Base-by-base conservation (phyloP, 352 stramenopile genomes). In the Pythium utonaiense region DNA sequence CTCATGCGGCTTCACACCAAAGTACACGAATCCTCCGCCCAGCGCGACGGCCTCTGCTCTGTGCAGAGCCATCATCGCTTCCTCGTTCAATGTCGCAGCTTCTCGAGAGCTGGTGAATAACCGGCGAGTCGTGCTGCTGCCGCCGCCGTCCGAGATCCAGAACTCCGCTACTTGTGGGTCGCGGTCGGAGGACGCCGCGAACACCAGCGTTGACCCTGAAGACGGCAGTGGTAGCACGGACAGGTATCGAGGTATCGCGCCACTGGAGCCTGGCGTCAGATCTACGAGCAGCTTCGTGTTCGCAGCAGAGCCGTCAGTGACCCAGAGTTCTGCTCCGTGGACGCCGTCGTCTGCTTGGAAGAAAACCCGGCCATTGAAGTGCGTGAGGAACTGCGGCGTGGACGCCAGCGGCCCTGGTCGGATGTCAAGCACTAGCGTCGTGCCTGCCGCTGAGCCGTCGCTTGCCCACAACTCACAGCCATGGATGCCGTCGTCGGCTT, bases 261-360 rank as follows among this genome's bases (percentile, higher is more conserved):
- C 74, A 8, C 60, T 14, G 8, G 66, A 59, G 0, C 90, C 90
- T 8, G 65, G n/a, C 2, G 58, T 55, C 22, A 97, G 57, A 58
- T 96, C 83, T 7, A 67, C 24, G 12, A 97, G 49, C 28, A 95
- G 58, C 17, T 47, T 36, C 0, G 83, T 95, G 30, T 71, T 75
- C 48, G 31, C 34, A 1, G 31, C 22, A 17, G 77, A 80, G 13
- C 85, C 88, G 45, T 94, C 80, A 1, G 74, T 88, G 1, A 45
- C 30, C 89, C 90, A 97, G 14, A 97, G 63, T 58, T 97, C 90
- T 4, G 67, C 53, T 12, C 90, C 90, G 40, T 77, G 74, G 6
- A 72, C 64, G 30, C 88, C 78, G 58, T 97, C 90, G 50, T 94
- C 72, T 10, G 90, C 90, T 34, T 88, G 75, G 64, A 97, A 97